Percentiles rank a stretch among this genome's conserved stretches.
Conservation (phyloP, 306 rosid species). For the Fragaria nilgerrensis region DNA sequence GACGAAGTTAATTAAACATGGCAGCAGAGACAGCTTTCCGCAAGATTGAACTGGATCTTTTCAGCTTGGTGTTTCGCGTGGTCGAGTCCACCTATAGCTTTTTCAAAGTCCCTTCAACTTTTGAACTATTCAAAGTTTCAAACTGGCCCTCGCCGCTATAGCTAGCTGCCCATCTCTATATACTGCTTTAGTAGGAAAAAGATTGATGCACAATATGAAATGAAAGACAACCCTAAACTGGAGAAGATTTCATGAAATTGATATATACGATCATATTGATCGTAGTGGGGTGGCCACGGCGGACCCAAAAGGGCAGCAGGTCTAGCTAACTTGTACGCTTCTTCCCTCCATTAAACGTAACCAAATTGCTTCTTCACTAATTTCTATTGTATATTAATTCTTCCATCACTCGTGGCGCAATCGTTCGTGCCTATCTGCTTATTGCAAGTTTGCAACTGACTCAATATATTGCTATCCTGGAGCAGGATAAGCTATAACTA, state of each 20-base stretch:
- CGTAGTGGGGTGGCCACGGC: neutral
- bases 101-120: neutral
- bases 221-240: neutral
- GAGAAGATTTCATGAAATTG: neutral
- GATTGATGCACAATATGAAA: neutral
- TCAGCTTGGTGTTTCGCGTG: neutral
- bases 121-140: neutral
- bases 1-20: neutral
- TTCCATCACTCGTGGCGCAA: neutral
- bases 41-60: neutral
- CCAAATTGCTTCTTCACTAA: neutral
- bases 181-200: neutral
- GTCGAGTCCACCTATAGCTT: neutral
- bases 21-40: neutral
- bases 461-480: neutral
- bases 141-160: neutral
- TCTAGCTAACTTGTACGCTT: neutral
- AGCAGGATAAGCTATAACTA: neutral
- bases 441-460: neutral
- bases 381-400: neutral
- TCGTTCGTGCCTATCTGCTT: neutral
- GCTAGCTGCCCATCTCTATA: neutral
- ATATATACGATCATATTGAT: neutral
- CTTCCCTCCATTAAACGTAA: neutral
- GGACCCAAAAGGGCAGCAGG: neutral